Evolutionary conservation across 2,329 filamentous ascomycete species (phyloP).

Genomic region (Shiraia bambusicola): DNA sequence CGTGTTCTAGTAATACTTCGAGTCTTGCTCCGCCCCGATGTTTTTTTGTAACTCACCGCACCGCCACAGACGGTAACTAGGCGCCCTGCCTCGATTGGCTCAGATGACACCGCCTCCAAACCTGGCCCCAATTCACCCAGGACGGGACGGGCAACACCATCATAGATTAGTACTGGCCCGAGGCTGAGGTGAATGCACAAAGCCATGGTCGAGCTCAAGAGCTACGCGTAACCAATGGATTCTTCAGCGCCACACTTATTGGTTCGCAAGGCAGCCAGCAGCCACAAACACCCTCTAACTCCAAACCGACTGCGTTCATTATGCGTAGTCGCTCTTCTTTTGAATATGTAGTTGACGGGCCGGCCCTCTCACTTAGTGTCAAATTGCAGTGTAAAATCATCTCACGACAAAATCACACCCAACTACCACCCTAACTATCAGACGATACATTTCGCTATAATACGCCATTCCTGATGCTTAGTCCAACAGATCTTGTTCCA

Average conservation of each 20-base stretch:
- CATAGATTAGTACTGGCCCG: constrained; percentile 13
- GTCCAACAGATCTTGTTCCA: constrained; percentile 19
- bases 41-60: constrained; percentile 8
- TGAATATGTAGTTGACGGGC: constrained; percentile 9
- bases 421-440: background rate
- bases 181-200: constrained; percentile 13
- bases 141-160: background rate
- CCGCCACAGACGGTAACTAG: constrained; percentile 7
- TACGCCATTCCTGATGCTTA: constrained; percentile 21
- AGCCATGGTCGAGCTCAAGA: constrained; percentile 10
- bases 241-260: constrained; percentile 12
- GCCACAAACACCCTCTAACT: constrained; percentile 28
- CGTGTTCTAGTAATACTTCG: background rate
- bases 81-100: constrained; percentile 3
- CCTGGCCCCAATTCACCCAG: constrained; percentile 6
- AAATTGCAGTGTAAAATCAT: constrained; percentile 1
- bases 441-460: background rate
- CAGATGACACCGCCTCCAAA: constrained; percentile 3
- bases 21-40: background rate
- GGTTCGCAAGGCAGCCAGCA: constrained; percentile 15
- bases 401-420: background rate
- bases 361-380: constrained; percentile 5
- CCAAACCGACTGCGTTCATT: constrained; percentile 10
- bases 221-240: constrained; percentile 12
- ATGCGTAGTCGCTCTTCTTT: constrained; percentile 2